Percentiles rank a stretch among this genome's conserved stretches.
These are phyloP conservation scores for Chaetomium globosum DNA, from an alignment of 2,329 filamentous ascomycete genomes.

Conservation along the genomic window DNA sequence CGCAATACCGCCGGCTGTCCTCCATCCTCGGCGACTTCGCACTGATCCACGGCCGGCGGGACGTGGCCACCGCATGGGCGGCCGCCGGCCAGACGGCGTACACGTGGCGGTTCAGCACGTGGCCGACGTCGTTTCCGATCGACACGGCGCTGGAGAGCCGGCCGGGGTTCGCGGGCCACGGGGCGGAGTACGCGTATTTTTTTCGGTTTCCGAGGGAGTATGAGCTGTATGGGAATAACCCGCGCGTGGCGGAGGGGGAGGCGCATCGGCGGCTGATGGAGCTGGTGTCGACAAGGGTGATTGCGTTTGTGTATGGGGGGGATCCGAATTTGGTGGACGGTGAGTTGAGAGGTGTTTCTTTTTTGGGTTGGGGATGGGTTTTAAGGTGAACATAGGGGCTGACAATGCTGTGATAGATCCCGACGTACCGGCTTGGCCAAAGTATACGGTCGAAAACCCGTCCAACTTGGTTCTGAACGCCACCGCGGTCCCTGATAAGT, in stretches of 20 bases:
- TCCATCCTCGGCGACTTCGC: not conserved
- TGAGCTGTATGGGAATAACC: conserved; percentile 6
- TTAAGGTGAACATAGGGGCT: no score
- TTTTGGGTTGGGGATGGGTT: no score
- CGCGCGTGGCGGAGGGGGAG: not conserved
- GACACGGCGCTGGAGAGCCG: no score
- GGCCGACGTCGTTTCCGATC: conserved; percentile 7
- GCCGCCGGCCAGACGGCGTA: not conserved
- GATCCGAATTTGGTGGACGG: not conserved
- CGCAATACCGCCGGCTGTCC: not conserved
- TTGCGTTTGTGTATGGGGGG: not conserved
- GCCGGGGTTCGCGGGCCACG: not conserved
- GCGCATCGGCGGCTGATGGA: not conserved
- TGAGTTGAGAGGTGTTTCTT: not conserved
- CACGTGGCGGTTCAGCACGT: not conserved
- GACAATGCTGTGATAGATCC: not conserved
- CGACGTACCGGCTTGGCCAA: not conserved
- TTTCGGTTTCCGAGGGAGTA: not conserved
- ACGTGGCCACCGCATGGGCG: not conserved
- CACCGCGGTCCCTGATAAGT: not conserved
- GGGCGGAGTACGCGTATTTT: not conserved
- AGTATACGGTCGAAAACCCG: conserved; percentile 5
- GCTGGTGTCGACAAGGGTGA: not conserved
- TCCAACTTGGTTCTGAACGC: conserved; percentile 5
- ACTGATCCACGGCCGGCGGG: not conserved